Base-by-base conservation (phyloP, 2,329 filamentous ascomycete species). In the Cryphonectria parasitica region DNA sequence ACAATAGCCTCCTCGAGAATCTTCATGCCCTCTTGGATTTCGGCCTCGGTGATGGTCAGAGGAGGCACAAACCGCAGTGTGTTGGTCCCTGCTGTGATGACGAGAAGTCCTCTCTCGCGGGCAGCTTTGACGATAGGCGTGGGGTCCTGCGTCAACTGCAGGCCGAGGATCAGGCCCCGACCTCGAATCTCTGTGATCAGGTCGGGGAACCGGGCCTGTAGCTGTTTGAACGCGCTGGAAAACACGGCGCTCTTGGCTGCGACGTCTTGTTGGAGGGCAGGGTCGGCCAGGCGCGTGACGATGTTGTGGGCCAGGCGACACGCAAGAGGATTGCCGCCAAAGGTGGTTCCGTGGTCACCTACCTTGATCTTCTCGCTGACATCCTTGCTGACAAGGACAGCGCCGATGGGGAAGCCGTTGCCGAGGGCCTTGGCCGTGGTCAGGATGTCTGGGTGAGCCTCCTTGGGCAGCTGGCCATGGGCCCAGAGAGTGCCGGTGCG, bases 381-480 rank as follows among this genome's bases (percentile, higher is more conserved):
- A 34, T 86, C 83, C 69, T 77, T 77, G 74, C 83, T 87, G 49
- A 87, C 85, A 67, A 89, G 88, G 5, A 92, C 93, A 8, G 96
- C 96, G 66, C 94, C 96, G 75, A 99, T 95, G 64, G 96, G 96
- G 80, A 98, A 95, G 6, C 96, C 96, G 78, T 99, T 99, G 22
- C 96, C 96, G 2, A 99, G 89, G 0, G 96, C 96, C 84, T 99
- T 99, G 70, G 96, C 96, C 0, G 93, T 95, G 19, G 95, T 98
- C 74, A 99, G 83, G 74, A 99, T 91, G 77, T 99, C 96, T 8
- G 96, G 96, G 79, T 99, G 96, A 1, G 94, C 94, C 74, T 92
- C 90, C 75, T 86, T 83, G 49, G 93, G 91, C 34, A 96, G 86
- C 70, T 86, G 85, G 15, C 86, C 86, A 78, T 99, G 95, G 0